Evolutionary conservation across 768 basidiomycete genomes (phyloP), one percentile per base, ranked within the genome.

Genomic region (Termitomyces sp.): DNA sequence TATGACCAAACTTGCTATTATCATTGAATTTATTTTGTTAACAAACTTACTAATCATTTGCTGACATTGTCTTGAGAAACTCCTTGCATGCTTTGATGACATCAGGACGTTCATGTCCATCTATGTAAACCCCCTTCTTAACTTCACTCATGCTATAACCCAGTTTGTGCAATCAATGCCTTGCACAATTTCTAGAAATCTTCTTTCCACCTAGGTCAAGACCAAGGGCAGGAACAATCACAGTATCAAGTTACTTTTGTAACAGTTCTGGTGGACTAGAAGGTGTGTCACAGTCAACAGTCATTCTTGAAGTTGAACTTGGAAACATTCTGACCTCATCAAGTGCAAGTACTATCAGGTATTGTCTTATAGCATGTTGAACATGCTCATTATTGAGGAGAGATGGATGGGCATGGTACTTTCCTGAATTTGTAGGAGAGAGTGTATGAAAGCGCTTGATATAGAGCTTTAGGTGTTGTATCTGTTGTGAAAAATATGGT

Each of bases 51-150:
- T 55, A 36, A 49, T 59, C 41, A n/a, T 47, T 49, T 48, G 10
- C 58, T 22, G 27, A 20, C 42, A 59, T 42, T 27, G 14, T 59
- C 13, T 47, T 29, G 24, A 59, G 42, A 43, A 59, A 56, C 24
- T 52, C 37, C 4, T 69, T 58, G 5, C 58, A 62, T 51, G 71
- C 68, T 20, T 59, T 34, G 1, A 70, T 63, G 12, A 75, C 69
- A 65, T 73, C 69, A 32, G 49, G 56, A 3, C 61, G 49, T 53
- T 71, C 65, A 52, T 71, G 69, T 16, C 70, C 67, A 58, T 71
- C 68, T 12, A 62, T 46, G 49, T 70, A 72, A 55, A 65, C 60
- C 5, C 67, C 69, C 31, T 64, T 69, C 22, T 58, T 57, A 1
- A 59, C 58, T 37, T 51, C 51, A 12, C 26, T 53, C 18, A 61